Base-by-base conservation (phyloP, 1,284 basidiomycete species). In the Tilletia caries region DNA sequence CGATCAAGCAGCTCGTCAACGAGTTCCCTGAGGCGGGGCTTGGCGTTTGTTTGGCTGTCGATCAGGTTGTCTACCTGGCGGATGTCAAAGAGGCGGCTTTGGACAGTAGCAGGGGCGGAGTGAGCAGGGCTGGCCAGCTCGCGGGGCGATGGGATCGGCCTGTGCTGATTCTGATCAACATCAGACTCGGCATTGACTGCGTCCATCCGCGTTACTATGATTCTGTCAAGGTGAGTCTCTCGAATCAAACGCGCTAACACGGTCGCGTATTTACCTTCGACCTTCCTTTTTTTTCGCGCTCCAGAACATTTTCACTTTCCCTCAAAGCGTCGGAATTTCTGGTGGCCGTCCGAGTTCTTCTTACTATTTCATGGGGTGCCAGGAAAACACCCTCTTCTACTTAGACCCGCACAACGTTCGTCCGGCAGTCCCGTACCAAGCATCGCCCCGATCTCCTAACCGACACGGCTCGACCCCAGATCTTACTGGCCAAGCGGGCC, bases 151-250 rank as follows among this genome's bases (percentile, higher is more conserved):
- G 95, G 94, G 92, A 88, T 67, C 88, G 89, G 60, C 91, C 93
- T 0, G 95, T 98, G 0, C 86, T 98, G 25, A 87, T 98, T 5
- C 86, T 98, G 20, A 87, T 97, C 67, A 92, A 92, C 27, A 87
- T 95, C 37, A 86, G 95, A 65, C 86, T 98, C 15, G 95, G 95
- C 2, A 85, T 98, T 43, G 92, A 95, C 69, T 91, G 92, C 27
- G 93, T 98, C 12, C 95, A 97, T 83, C 93, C 94, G 4, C 89
- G 95, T 75, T 98, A 98, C 85, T 91, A 95, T 83, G 91, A 95
- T 32, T 90, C 91, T 29, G 89, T 98, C 85, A 97, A 96, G 87
- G 93, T 92, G 2, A 68, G 71, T 27, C 10, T 50, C n/a, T 37
- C 15, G 8, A 23, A 23, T 29, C 33, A 44, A 37, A 32, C 25